Evolutionary conservation across 805 yeast genomes (phyloP).

Genomic region (Starmera dryadoides): DNA sequence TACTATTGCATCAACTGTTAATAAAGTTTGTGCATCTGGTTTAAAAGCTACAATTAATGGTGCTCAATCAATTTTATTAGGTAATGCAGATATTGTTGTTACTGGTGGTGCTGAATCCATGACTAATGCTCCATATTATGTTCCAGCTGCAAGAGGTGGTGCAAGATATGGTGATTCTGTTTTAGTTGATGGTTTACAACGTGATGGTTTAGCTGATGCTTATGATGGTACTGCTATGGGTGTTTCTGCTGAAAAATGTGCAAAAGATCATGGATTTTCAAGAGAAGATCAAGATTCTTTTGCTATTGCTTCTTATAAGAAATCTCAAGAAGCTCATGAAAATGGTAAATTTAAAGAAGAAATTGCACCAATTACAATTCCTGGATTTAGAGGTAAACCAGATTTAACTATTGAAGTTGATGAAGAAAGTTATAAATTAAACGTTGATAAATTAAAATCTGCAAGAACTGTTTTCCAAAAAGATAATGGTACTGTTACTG

Average conservation of each 20-base stretch:
- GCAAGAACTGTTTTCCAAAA: conserved; percentile 94
- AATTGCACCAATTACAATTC: conserved; percentile 81
- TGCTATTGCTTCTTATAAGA: conserved; percentile 78
- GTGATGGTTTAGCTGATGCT: conserved; percentile 92
- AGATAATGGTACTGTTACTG: conserved; percentile 94
- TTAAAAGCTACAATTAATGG: conserved; percentile 86
- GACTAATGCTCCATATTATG: conserved; percentile 92
- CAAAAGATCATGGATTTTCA: conserved; percentile 65
- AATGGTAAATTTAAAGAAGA: conserved; percentile 78
- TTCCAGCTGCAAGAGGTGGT: conserved; percentile 81
- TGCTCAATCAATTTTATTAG: conserved; percentile 84
- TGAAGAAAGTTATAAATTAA: conserved; percentile 76
- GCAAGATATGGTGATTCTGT: conserved; percentile 80
- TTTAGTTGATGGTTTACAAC: conserved; percentile 81
- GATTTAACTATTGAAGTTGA: conserved; percentile 65
- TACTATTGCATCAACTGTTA: conserved; percentile 82
- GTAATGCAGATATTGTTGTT: conserved; percentile 85
- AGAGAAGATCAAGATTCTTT: conserved; percentile 87
- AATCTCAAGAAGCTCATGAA: conserved; percentile 75
- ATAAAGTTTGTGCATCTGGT: conserved; percentile 97
- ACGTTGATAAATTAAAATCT: conserved; percentile 65
- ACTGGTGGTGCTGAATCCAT: conserved; percentile 98
- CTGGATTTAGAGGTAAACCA: conserved; percentile 89
- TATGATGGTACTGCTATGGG: conserved; percentile 91
- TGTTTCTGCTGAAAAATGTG: conserved; percentile 95